These are phyloP conservation scores for Umbelopsis ramanniana DNA, from an alignment of 192 early-diverging fungal species.

Conservation along the genomic window DNA sequence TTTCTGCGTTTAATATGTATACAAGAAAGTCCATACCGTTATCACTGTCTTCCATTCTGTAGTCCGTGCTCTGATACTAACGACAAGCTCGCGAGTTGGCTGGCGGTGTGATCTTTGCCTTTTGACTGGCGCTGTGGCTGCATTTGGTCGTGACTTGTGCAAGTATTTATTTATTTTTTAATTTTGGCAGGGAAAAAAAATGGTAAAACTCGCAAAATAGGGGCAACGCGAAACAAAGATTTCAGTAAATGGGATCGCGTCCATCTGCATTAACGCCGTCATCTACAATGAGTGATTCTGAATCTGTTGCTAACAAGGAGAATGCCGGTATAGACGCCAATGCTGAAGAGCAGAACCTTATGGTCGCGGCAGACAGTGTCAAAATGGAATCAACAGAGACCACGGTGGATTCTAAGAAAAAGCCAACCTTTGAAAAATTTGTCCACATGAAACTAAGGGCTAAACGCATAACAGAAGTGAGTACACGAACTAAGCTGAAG, in stretches of 20 bases:
- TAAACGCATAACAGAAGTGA: slow-evolving; percentile 1
- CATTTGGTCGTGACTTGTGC: background rate
- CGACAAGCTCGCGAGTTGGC: background rate
- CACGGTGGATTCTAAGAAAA: background rate
- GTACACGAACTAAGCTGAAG: background rate
- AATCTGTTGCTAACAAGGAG: slow-evolving; percentile 17
- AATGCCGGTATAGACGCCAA: background rate
- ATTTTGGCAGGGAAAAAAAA: background rate
- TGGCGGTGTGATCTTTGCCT: background rate
- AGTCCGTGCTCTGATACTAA: slow-evolving; percentile 11
- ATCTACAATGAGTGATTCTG: slow-evolving; percentile 18
- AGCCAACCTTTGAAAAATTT: slow-evolving; percentile 18
- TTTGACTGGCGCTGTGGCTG: no score
- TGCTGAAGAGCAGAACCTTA: background rate
- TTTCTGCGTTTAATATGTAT: background rate
- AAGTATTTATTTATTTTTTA: background rate
- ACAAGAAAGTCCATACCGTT: background rate
- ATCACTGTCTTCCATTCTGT: slow-evolving; percentile 23
- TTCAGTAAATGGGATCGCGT: slow-evolving; percentile 19
- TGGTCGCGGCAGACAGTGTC: background rate
- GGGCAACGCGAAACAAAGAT: background rate
- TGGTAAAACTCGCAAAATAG: background rate
- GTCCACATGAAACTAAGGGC: slow-evolving; percentile 11
- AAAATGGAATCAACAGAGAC: background rate
- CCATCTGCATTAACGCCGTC: background rate